phyloP scores from a whole-genome alignment of 23 red algal genomes.

The Cyanidium caldarium region DNA sequence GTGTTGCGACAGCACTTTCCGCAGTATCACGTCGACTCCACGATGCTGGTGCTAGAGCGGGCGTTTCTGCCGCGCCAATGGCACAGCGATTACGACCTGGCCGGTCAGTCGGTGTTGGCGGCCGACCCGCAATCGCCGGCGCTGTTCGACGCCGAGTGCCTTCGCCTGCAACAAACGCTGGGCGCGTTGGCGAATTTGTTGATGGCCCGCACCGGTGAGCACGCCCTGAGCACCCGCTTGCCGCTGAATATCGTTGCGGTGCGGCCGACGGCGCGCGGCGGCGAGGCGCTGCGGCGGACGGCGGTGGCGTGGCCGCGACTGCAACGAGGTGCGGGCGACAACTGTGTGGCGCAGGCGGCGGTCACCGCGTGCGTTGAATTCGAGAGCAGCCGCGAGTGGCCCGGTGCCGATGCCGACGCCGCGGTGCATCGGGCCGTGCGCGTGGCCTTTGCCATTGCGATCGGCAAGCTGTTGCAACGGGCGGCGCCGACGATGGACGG shows the following conservation, averaged over 20 bases:
- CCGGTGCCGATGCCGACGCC: background rate
- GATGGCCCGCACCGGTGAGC: background rate
- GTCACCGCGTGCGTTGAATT: background rate
- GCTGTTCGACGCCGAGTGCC: background rate
- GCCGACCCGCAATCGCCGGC: background rate
- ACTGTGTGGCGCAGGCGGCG: background rate
- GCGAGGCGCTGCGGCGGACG: background rate
- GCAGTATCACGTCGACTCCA: background rate
- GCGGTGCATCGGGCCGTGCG: background rate
- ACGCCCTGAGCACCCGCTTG: background rate
- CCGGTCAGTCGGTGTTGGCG: background rate
- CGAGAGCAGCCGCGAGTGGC: background rate
- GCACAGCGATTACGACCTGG: background rate
- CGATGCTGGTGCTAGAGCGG: background rate
- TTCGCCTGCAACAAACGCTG: background rate
- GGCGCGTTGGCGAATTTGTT: background rate
- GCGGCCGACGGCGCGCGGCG: background rate
- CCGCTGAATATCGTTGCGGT: background rate
- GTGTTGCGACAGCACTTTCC: background rate
- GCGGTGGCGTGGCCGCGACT: background rate
- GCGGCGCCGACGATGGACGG: no score
- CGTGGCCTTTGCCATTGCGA: background rate
- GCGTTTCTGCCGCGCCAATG: background rate
- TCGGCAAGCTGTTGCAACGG: background rate
- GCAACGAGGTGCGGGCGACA: background rate